phyloP scores from a whole-genome alignment of 2,329 filamentous ascomycete species.

The Alternaria triticimaculans region DNA sequence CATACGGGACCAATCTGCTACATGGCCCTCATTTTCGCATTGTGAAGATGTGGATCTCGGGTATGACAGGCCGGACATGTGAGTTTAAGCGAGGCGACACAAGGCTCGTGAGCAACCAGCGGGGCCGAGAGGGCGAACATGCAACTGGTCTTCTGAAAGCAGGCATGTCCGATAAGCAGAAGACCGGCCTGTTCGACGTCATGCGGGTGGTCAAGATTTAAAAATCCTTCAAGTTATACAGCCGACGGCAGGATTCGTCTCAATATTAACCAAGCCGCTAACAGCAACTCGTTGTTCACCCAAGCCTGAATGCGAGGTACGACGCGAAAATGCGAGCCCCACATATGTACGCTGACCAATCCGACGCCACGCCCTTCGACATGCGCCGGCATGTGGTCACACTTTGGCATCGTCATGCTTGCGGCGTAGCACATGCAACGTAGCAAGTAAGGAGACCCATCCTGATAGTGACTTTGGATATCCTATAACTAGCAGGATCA shows the following conservation, averaged over 20 bases:
- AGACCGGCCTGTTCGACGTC: constrained; percentile 35
- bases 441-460: neutral
- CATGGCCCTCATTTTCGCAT: constrained; percentile 12
- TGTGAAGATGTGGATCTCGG: constrained; percentile 54
- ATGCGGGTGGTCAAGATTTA: constrained; percentile 31
- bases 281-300: neutral
- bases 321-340: constrained; percentile 14
- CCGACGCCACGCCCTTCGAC: neutral
- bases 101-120: constrained; percentile 54
- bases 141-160: constrained; percentile 34
- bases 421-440: neutral
- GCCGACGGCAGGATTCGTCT: neutral
- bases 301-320: constrained; percentile 3
- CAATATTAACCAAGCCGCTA: neutral
- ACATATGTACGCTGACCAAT: constrained; percentile 23
- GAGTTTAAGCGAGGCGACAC: constrained; percentile 48
- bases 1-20: constrained; percentile 62
- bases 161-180: constrained; percentile 36
- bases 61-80: constrained; percentile 54
- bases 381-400: neutral
- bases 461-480: neutral
- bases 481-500: neutral
- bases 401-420: neutral
- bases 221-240: neutral
- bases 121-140: constrained; percentile 48